phyloP scores from a whole-genome alignment of 1,284 basidiomycete genomes.

The Pholiota adiposa region DNA sequence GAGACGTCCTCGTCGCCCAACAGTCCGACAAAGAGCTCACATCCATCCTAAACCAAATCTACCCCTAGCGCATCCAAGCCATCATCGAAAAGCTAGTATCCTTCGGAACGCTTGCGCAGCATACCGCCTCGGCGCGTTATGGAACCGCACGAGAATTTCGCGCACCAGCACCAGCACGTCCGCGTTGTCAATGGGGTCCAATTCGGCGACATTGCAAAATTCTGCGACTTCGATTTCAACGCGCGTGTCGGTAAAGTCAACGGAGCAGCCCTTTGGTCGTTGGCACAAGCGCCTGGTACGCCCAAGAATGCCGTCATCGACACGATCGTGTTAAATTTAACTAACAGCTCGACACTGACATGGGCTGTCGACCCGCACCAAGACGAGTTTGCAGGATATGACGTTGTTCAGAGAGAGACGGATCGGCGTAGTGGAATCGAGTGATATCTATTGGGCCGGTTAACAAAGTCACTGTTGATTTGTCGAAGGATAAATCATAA shows the following conservation, averaged over 20 bases:
- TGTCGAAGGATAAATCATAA: conserved; percentile 61
- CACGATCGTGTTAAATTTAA: conserved; percentile 48
- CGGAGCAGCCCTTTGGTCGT: conserved; percentile 54
- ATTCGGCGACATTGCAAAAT: conserved; percentile 56
- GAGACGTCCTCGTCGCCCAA: conserved; percentile 43
- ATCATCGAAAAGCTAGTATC: conserved; percentile 56
- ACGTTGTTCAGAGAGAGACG: conserved; percentile 55
- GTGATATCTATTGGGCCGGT: conserved; percentile 52
- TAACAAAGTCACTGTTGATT: conserved; percentile 40
- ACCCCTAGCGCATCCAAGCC: conserved; percentile 45
- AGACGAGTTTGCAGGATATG: conserved; percentile 44
- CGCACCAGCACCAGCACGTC: conserved; percentile 59
- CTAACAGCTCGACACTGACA: conserved; percentile 55
- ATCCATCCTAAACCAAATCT: conserved; percentile 48
- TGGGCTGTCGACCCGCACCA: conserved; percentile 46
- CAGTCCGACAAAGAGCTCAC: conserved; percentile 46
- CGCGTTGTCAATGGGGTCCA: conserved; percentile 53
- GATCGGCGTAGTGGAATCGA: conserved; percentile 51
- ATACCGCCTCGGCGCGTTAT: conserved; percentile 58
- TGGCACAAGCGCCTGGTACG: conserved; percentile 55
- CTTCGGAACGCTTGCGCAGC: conserved; percentile 57
- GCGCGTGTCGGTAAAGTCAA: conserved; percentile 55
- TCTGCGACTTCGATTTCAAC: conserved; percentile 55
- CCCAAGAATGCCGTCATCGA: conserved; percentile 51
- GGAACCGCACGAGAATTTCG: conserved; percentile 58